Conservation (phyloP, 176 grass and related monocot species). For the Pontederia crassipes region DNA sequence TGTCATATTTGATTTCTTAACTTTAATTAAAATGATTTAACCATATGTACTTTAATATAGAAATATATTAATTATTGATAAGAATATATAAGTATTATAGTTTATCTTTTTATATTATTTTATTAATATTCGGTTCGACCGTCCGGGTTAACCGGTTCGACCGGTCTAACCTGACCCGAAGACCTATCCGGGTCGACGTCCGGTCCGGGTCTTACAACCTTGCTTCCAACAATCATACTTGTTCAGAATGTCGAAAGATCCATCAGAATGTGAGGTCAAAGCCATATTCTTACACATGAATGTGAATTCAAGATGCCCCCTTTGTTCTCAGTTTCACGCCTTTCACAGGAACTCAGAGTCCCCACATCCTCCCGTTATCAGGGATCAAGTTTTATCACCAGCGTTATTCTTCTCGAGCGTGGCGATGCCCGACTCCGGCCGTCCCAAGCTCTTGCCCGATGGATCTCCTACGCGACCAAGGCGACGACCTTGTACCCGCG, state of each 20-base stretch:
- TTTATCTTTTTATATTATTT: too few species aligned
- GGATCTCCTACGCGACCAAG: conserved; percentile 68
- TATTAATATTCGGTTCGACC: too few species aligned
- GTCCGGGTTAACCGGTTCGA: too few species aligned
- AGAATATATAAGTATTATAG: too few species aligned
- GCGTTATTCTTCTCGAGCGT: conserved; percentile 44
- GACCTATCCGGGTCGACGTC: too few species aligned
- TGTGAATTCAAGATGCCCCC: neutral
- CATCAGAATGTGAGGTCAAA: conserved; percentile 7
- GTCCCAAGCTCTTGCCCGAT: conserved; percentile 68
- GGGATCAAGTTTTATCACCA: conserved; percentile 44
- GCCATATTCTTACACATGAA: neutral
- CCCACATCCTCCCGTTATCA: conserved; percentile 18
- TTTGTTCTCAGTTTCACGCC: conserved; percentile 3
- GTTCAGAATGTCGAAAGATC: conserved; percentile 67
- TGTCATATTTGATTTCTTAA: too few species aligned
- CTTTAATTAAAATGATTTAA: too few species aligned
- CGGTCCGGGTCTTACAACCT: too few species aligned
- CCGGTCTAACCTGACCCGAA: too few species aligned
- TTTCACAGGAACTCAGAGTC: neutral
- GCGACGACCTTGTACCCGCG: conserved; percentile 73
- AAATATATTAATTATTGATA: too few species aligned
- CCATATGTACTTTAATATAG: too few species aligned
- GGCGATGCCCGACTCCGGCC: conserved; percentile 56
- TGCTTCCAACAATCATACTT: conserved; percentile 99